A percentile compares a stretch with the other conserved stretches of the same genome.
Conservation (phyloP, 495 filamentous ascomycete genomes). For the Xylaria sp. region DNA sequence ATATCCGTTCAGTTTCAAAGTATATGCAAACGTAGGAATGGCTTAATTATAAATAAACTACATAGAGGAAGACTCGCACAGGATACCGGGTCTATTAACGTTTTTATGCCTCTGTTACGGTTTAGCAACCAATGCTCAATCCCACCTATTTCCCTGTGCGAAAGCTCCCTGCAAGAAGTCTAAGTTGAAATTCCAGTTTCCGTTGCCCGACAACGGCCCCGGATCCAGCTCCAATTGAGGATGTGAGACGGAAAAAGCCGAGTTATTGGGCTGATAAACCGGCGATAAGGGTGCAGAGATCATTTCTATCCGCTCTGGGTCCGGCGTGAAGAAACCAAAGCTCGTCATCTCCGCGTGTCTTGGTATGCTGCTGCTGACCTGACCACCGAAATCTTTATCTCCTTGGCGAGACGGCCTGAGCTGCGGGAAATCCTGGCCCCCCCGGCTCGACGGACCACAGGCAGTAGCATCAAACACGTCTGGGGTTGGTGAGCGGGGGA, state of each 20-base stretch:
- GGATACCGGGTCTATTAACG: background rate
- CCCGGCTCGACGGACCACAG: slow-evolving; percentile 1
- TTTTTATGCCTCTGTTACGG: background rate
- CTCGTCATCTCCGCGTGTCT: slow-evolving; percentile 13
- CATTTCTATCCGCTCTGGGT: slow-evolving; percentile 20
- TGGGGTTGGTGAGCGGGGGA: background rate
- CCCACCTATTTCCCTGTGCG: slow-evolving; percentile 15
- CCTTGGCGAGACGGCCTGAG: slow-evolving; percentile 3
- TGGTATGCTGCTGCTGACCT: background rate
- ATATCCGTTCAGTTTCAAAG: background rate
- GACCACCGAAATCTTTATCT: slow-evolving; percentile 15
- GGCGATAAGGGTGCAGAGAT: slow-evolving; percentile 12
- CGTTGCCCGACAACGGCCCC: slow-evolving; percentile 17
- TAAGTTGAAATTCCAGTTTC: slow-evolving; percentile 24
- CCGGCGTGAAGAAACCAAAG: slow-evolving; percentile 22
- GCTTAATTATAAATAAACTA: background rate
- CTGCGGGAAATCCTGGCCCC: slow-evolving; percentile 13
- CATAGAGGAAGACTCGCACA: background rate
- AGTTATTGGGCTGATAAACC: slow-evolving; percentile 4
- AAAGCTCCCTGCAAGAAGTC: slow-evolving; percentile 24
- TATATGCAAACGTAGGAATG: background rate
- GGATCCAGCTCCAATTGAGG: slow-evolving; percentile 19
- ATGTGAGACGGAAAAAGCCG: slow-evolving; percentile 23
- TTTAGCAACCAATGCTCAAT: background rate
- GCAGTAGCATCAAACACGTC: slow-evolving; percentile 10